phyloP scores from a whole-genome alignment of 495 filamentous ascomycete species.

The Collariella sp. region DNA sequence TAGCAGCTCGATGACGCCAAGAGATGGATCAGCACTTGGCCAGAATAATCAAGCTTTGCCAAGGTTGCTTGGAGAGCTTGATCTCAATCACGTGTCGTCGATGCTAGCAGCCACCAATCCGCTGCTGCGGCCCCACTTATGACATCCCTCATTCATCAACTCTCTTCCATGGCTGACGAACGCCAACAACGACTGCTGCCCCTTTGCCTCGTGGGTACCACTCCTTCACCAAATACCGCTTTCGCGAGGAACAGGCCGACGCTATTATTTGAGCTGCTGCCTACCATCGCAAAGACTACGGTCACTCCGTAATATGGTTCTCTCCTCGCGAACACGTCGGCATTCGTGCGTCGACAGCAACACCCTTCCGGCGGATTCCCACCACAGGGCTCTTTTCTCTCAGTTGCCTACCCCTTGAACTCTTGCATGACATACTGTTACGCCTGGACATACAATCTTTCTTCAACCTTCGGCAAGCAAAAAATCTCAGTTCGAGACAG shows the following conservation, averaged over 20 bases:
- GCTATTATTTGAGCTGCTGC: conserved; percentile 17
- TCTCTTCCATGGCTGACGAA: too few species aligned
- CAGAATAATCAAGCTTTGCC: background rate
- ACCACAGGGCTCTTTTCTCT: conserved; percentile 24
- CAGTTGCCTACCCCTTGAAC: conserved; percentile 31
- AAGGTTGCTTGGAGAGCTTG: background rate
- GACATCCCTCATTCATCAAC: too few species aligned
- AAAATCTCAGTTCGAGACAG: conserved; percentile 28
- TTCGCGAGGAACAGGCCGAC: conserved; percentile 19
- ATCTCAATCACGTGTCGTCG: background rate
- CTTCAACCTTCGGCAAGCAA: conserved; percentile 35
- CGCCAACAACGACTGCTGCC: too few species aligned
- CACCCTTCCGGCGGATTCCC: conserved; percentile 26
- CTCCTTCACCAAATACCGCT: conserved; percentile 19
- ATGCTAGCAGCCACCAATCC: too few species aligned
- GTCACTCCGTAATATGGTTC: conserved; percentile 31
- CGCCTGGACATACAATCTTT: conserved; percentile 33
- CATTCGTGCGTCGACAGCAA: conserved; percentile 25
- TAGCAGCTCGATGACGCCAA: too few species aligned
- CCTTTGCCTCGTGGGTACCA: too few species aligned
- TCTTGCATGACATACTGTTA: conserved; percentile 27
- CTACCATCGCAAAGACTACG: conserved; percentile 32
- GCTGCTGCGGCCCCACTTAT: too few species aligned
- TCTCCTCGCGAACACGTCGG: conserved; percentile 20
- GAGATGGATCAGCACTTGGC: too few species aligned